Percentiles rank a stretch among this genome's conserved stretches.
These are phyloP conservation scores for Coemansia sp. DNA, from an alignment of 192 early-diverging fungal species.

Conservation along the genomic window DNA sequence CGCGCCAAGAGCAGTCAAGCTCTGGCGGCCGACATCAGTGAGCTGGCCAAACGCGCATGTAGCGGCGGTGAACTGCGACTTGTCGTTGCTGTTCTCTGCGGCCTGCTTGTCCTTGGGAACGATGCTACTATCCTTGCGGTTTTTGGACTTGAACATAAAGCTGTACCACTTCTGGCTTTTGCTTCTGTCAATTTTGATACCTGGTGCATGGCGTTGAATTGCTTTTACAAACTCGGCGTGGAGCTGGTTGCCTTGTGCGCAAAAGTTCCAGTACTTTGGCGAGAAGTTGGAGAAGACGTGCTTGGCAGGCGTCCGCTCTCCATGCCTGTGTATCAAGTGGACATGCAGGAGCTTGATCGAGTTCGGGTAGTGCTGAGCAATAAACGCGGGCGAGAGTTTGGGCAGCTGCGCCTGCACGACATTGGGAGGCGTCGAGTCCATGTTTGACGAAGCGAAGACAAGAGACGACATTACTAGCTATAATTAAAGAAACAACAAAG, in stretches of 20 bases:
- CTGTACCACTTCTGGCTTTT: slow-evolving; percentile 3
- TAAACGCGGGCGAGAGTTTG: slow-evolving; percentile 41
- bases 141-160: slow-evolving; percentile 21
- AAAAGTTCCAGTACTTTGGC: slow-evolving; percentile 49
- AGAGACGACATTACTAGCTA: background rate
- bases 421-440: slow-evolving; percentile 2
- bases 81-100: slow-evolving; percentile 5
- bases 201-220: background rate
- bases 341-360: slow-evolving; percentile 50
- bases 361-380: slow-evolving; percentile 48
- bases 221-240: slow-evolving; percentile 34
- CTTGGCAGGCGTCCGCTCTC: slow-evolving; percentile 43
- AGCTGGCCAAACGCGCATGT: slow-evolving; percentile 61
- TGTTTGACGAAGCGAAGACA: slow-evolving; percentile 4
- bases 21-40: slow-evolving; percentile 61
- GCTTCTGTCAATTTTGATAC: background rate
- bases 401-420: slow-evolving; percentile 34
- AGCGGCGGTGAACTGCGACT: slow-evolving; percentile 14
- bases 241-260: slow-evolving; percentile 19
- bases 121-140: slow-evolving; percentile 12
- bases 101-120: slow-evolving; percentile 19
- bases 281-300: slow-evolving; percentile 14
- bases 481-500: background rate
- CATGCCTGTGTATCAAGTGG: slow-evolving; percentile 55
- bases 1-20: slow-evolving; percentile 53